Base-by-base conservation (phyloP, 176 grass and related monocot species). In the Musa beccarii region DNA sequence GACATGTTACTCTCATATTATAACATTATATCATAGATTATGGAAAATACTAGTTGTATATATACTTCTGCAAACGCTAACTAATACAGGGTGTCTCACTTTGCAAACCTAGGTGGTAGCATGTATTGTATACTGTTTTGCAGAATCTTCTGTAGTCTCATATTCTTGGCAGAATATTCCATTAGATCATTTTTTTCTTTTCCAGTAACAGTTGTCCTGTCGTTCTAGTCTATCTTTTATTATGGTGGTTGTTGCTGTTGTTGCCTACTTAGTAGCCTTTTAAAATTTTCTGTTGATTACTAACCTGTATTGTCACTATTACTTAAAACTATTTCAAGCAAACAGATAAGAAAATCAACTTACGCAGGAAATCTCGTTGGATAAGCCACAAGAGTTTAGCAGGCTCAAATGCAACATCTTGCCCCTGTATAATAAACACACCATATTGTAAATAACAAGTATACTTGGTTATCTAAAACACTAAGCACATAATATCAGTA, bases 371-470 rank as follows among this genome's bases (percentile, higher is more conserved):
- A 71, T 98, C 94, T 61, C 88, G 87, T 76, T 98, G 95, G 69
- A 98, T 98, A 79, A 98, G 83, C 95, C 95, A 93, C 11, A 98
- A 73, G 80, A 98, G 90, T 65, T 98, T 98, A 82, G 95, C 90
- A 75, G 90, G 90, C 69, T 98, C 90, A 91, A 98, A 93, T 82
- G 88, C 88, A 82, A 91, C 76, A 91, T 93, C 88, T 84, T 93
- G 88, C 16, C 95, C 94, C 90, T 98, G 77, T 73, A 93, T 62
- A 54, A 93, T 62, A 54, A 49, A 73, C 12, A 26, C 24, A 2
- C 14, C 52, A 53, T 21, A 65, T 23, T 73, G 71, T 73, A 11
- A 64, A 53, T 53, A 73, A 80, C 28, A 25, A 63, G 10, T 28
- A 22, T 51, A 61, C 14, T 59, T 1, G 34, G 34, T 43, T 43